These are phyloP conservation scores for Saturnispora diversa DNA, from an alignment of 805 yeast species.

Conservation along the genomic window DNA sequence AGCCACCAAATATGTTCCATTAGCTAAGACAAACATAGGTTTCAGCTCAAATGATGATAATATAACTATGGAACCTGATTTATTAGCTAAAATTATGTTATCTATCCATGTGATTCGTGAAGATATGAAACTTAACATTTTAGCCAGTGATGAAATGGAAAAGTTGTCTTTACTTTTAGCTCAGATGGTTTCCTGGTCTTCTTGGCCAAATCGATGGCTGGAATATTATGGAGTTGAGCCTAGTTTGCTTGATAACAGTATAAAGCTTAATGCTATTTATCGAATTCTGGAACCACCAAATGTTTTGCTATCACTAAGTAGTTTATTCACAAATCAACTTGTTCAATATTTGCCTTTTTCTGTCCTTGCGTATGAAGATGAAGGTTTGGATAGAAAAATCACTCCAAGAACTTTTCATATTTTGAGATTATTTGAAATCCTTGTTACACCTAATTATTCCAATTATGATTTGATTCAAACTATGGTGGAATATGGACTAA, in stretches of 20 bases:
- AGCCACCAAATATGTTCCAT: constrained; percentile 20
- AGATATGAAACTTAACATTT: constrained; percentile 54
- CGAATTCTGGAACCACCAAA: constrained; percentile 54
- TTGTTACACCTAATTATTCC: constrained; percentile 46
- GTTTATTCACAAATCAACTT: constrained; percentile 40
- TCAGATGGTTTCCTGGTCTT: constrained; percentile 57
- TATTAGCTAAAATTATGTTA: constrained; percentile 54
- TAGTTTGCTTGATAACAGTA: constrained; percentile 30
- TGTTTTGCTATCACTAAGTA: constrained; percentile 45
- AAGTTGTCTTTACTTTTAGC: constrained; percentile 48
- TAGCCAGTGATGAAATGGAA: constrained; percentile 30
- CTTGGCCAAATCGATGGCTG: constrained; percentile 66
- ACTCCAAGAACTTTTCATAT: constrained; percentile 62
- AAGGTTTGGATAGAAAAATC: constrained; percentile 47
- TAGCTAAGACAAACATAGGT: constrained; percentile 16
- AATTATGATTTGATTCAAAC: constrained; percentile 50
- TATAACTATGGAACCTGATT: constrained; percentile 28
- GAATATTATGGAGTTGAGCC: constrained; percentile 40
- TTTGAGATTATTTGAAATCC: constrained; percentile 52
- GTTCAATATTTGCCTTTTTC: constrained; percentile 58
- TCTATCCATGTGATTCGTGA: constrained; percentile 74
- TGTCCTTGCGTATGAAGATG: constrained; percentile 54
- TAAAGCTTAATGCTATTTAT: constrained; percentile 36
- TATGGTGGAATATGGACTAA: constrained; percentile 51
- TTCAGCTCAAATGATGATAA: not conserved